Base-by-base conservation (phyloP, 1,139 yeast genomes). In the Kodamaea fungicola region DNA sequence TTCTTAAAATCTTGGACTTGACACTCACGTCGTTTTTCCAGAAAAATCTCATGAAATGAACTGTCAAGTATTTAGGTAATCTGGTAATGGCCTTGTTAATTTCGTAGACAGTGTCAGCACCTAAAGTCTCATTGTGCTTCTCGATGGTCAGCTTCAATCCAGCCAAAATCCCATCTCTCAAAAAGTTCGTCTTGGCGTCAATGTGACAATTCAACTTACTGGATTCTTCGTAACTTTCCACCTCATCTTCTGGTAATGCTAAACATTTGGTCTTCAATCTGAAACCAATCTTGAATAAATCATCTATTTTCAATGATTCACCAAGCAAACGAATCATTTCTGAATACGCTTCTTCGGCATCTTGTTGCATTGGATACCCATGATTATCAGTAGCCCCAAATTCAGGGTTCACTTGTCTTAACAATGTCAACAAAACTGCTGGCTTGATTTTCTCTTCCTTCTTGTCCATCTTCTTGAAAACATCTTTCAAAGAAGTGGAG, bases 311-410 rank as follows among this genome's bases (percentile, higher is more conserved):
- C 61, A 54, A 77, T 62, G 55, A 74, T 52, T 38, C 71, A 64
- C 77, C 64, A 44, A 88, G 61, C 25, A 74, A 62, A 32, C 70
- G 65, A 46, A 90, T 63, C 40, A 92, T 73, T 56, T 86, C 94
- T 9, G 96, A 83, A 64, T 81, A 89, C 21, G 94, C 86, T 59
- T 92, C 99, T 64, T 92, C 99, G 0, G 98, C 98, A 68, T 92
- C 99, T 61, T 92, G 99, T 64, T 92, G 98, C 58, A 86, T 89
- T 57, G 76, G 85, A 42, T 75, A 70, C 1, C 97, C 97, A 39
- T 70, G 66, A 35, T 74, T 73, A 35, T 77, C 78, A 46, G 76
- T 71, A 56, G 92, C 97, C 31, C 85, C 87, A 62, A 94, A 92
- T 62, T 94, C 97, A 1, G 97, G 97, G 54, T 78, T 86, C 13